These are phyloP conservation scores for Talaromyces sp. DNA, from an alignment of 2,329 filamentous ascomycete genomes.

Conservation along the genomic window DNA sequence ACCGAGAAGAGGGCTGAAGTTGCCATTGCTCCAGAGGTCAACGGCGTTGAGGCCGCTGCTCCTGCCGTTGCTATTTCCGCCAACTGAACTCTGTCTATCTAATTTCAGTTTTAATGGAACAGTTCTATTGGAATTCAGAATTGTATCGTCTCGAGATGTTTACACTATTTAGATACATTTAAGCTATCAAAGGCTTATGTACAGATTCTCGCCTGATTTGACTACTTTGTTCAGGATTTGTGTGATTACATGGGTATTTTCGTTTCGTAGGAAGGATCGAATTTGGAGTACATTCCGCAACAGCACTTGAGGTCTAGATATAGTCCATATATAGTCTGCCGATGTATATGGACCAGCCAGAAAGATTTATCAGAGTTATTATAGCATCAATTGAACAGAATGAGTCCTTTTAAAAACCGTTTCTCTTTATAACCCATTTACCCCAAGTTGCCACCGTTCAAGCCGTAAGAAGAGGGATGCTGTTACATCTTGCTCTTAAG, in stretches of 20 bases:
- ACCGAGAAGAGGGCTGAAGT: background rate
- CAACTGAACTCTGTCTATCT: slow-evolving; percentile 5
- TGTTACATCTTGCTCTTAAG: slow-evolving; percentile 82
- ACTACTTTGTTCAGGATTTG: background rate
- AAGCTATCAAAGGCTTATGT: background rate
- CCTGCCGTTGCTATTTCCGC: slow-evolving; percentile 3
- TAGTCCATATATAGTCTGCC: background rate
- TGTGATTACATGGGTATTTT: background rate
- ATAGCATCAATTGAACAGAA: no score
- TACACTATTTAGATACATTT: background rate
- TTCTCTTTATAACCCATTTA: background rate
- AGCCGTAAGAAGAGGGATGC: background rate
- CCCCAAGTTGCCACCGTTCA: no score
- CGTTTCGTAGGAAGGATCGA: background rate
- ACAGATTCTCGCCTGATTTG: background rate
- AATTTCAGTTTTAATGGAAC: background rate
- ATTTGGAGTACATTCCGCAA: background rate
- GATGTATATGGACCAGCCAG: background rate
- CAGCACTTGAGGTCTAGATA: background rate
- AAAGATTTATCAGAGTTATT: background rate
- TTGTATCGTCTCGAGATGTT: background rate
- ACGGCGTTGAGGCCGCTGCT: background rate
- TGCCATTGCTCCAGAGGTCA: background rate
- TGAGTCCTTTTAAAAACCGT: no score
- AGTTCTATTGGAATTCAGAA: background rate